Evolutionary conservation across 75 land plant species (phyloP).

Genomic region (Adiantum capillusveneris): DNA sequence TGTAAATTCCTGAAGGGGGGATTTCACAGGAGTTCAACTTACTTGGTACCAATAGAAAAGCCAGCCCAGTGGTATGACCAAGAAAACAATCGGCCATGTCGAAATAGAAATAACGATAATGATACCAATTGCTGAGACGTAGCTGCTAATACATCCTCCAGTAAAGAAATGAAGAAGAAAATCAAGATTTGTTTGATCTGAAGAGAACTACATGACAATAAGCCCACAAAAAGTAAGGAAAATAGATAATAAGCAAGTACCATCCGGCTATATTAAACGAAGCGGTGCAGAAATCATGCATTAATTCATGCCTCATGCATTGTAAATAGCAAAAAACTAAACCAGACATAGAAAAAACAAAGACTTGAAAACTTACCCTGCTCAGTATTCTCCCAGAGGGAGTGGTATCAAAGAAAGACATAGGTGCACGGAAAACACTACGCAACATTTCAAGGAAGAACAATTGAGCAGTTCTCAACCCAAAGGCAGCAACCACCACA

Average conservation of each 20-base stretch:
- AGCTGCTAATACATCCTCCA: slow-evolving; percentile 39
- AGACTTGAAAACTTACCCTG: slow-evolving; percentile 61
- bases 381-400: slow-evolving; percentile 89
- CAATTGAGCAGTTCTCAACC: slow-evolving; percentile 62
- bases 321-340: too few relatives aligned
- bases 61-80: slow-evolving; percentile 66
- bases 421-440: slow-evolving; percentile 69
- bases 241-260: too few relatives aligned
- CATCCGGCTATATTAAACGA: too few relatives aligned
- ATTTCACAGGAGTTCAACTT: too few relatives aligned
- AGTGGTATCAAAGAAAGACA: slow-evolving; percentile 92
- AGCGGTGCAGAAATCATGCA: too few relatives aligned
- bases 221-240: too few relatives aligned
- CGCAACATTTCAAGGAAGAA: slow-evolving; percentile 61
- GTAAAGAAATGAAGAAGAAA: slow-evolving; percentile 69
- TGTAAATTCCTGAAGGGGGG: too few relatives aligned
- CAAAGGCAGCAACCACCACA: slow-evolving; percentile 29
- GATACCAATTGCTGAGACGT: slow-evolving; percentile 46
- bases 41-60: slow-evolving; percentile 81
- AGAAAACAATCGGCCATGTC: slow-evolving; percentile 75
- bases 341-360: too few relatives aligned
- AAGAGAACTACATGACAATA: slow-evolving; percentile 75
- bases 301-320: too few relatives aligned
- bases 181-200: slow-evolving; percentile 86
- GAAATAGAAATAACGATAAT: slow-evolving; percentile 63